Base-by-base conservation (phyloP, 2,329 filamentous ascomycete species). In the Penicillium sp. region DNA sequence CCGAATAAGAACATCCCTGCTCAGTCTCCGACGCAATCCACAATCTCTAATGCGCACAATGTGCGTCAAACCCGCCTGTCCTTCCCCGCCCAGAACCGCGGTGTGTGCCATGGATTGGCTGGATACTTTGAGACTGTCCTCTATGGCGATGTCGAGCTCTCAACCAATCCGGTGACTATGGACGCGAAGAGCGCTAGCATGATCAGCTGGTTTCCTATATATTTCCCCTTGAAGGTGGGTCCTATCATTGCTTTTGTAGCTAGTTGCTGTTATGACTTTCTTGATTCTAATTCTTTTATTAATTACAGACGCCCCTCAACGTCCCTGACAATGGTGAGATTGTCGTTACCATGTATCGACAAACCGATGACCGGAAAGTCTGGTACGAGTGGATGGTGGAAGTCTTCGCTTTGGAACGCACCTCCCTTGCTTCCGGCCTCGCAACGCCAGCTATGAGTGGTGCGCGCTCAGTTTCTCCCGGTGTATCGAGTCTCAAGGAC, bases 301-400 rank as follows among this genome's bases (percentile, higher is more conserved):
- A 15, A 13, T 24, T 6, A 43, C 58, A 95, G 90, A 84, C 83
- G 60, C 92, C 93, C 0, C 77, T 98, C 12, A 87, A 89, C 65
- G 83, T 95, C 58, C 92, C 93, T 0, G 87, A 89, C 49, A 83
- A 89, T 57, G 84, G 87, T 0, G 89, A 95, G 68, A 77, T 97
- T 4, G 87, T 95, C 59, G 83, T 96, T 32, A 93, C 84, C 66
- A 96, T 98, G 84, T 96, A 90, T 88, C 82, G 93, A 44, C 88
- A 95, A 72, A 97, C 93, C 0, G 92, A 98, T 65, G 89, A 96
- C 66, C 83, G 87, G 32, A 95, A 88, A 69, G 93, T 98, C 6
- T 98, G 93, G 95, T 98, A 98, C 69, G 93, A 98, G 69, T 98
- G 93, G 93, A 78, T 93, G 53, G 85, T 96, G 2, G 93, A 97